Evolutionary conservation across 2,329 filamentous ascomycete genomes (phyloP).

Genomic region (Pseudopyrenochaeta lycopersici): DNA sequence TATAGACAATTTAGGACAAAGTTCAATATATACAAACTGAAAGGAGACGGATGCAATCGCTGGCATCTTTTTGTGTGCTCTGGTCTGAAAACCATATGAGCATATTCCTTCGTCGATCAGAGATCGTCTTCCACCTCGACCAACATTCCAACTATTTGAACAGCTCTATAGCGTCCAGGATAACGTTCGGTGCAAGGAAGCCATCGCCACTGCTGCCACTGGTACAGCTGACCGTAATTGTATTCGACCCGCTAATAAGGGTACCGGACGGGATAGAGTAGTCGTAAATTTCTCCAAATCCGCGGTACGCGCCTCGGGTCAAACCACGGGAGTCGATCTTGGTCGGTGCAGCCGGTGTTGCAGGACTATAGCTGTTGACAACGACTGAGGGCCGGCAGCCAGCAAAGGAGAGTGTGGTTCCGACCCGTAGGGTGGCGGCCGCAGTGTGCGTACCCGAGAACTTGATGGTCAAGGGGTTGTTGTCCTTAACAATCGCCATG

Average conservation of each 20-base stretch:
- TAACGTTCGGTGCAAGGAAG: constrained; percentile 67
- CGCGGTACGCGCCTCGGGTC: constrained; percentile 71
- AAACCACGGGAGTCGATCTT: constrained; percentile 73
- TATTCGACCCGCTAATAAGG: constrained; percentile 68
- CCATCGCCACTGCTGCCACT: constrained; percentile 66
- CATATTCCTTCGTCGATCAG: not conserved
- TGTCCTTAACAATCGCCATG: constrained; percentile 71
- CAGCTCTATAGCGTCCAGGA: constrained; percentile 47
- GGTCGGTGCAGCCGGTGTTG: constrained; percentile 62
- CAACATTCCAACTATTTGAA: constrained; percentile 26
- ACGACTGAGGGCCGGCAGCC: constrained; percentile 65
- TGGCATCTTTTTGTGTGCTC: not conserved
- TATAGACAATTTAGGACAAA: not conserved
- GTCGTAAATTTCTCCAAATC: constrained; percentile 71
- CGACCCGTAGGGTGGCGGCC: constrained; percentile 68
- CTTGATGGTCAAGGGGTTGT: constrained; percentile 69
- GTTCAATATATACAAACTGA: not conserved
- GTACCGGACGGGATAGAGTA: constrained; percentile 67
- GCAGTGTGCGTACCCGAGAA: constrained; percentile 64
- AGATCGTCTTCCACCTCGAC: not conserved
- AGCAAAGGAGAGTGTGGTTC: constrained; percentile 70
- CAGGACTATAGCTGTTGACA: constrained; percentile 64
- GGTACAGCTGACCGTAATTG: constrained; percentile 66
- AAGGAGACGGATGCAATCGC: not conserved
- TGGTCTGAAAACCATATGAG: not conserved